Conservation (phyloP, 2,329 filamentous ascomycete species). For the Pestalotiopsis sp. region DNA sequence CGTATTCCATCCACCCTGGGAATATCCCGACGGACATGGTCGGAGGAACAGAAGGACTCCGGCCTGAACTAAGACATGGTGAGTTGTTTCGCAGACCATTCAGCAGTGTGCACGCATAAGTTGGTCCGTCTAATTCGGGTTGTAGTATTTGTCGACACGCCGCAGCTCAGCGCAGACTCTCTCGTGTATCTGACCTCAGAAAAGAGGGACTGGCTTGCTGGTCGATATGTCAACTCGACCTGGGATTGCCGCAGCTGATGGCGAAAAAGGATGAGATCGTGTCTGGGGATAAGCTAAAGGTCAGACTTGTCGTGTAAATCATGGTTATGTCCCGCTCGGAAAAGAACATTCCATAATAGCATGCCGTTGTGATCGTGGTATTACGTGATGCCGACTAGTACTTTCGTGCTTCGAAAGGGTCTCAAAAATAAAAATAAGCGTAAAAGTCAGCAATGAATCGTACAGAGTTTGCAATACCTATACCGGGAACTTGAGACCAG, state of each 20-base stretch:
- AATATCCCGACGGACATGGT: constrained; percentile 37
- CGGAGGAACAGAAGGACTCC: background rate
- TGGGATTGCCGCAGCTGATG: constrained; percentile 39
- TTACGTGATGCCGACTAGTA: too few relatives aligned
- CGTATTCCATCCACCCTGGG: constrained; percentile 43
- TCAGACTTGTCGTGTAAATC: constrained; percentile 23
- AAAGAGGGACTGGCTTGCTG: constrained; percentile 30
- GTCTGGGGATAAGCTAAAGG: constrained; percentile 26
- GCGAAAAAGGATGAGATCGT: constrained; percentile 29
- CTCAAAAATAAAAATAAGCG: background rate
- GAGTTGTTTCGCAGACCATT: background rate
- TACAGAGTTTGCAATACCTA: background rate
- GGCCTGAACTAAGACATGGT: background rate
- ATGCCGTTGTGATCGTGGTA: too few relatives aligned
- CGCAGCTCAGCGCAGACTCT: constrained; percentile 28
- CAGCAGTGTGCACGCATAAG: background rate
- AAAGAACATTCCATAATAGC: background rate
- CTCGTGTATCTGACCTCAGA: constrained; percentile 29
- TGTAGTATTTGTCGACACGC: constrained; percentile 25
- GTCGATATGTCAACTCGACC: constrained; percentile 37
- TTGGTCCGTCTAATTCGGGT: background rate
- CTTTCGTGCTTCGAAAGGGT: too few relatives aligned
- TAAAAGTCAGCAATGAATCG: background rate
- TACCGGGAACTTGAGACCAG: background rate
- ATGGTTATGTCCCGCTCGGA: background rate